phyloP scores from a whole-genome alignment of 2,329 filamentous ascomycete genomes.

The Curvularia sp. region DNA sequence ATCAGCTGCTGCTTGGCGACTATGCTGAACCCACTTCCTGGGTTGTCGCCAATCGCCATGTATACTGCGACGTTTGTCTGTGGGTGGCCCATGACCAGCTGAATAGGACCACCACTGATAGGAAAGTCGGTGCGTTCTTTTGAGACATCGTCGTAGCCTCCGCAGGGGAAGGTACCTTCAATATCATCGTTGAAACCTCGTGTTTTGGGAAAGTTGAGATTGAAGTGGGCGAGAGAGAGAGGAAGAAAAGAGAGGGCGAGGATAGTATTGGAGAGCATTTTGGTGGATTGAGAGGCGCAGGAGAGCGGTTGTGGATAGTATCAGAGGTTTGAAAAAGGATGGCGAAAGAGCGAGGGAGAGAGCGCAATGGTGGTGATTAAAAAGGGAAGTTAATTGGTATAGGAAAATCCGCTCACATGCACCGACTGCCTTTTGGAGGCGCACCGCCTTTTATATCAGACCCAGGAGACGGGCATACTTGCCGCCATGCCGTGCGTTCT shows the following conservation, averaged over 20 bases:
- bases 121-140: slow-evolving; percentile 58
- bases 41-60: slow-evolving; percentile 60
- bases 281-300: slow-evolving; percentile 14
- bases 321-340: not conserved
- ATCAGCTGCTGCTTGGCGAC: slow-evolving; percentile 68
- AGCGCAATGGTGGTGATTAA: slow-evolving; percentile 1
- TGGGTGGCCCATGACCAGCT: slow-evolving; percentile 60
- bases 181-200: slow-evolving; percentile 59
- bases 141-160: slow-evolving; percentile 55
- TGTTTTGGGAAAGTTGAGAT: slow-evolving; percentile 59
- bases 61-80: slow-evolving; percentile 61
- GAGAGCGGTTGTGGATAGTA: slow-evolving; percentile 4
- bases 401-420: slow-evolving; percentile 8
- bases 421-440: slow-evolving; percentile 20
- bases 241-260: slow-evolving; percentile 53
- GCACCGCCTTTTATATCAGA: slow-evolving; percentile 39
- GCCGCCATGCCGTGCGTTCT: slow-evolving; percentile 38
- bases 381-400: slow-evolving; percentile 2
- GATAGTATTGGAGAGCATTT: slow-evolving; percentile 45
- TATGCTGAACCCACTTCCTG: slow-evolving; percentile 70
- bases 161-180: slow-evolving; percentile 58
- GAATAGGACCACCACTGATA: slow-evolving; percentile 59
- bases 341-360: not conserved
- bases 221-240: slow-evolving; percentile 62
- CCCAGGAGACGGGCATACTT: slow-evolving; percentile 21